Percentiles rank a stretch among this genome's conserved stretches.
phyloP scores from a whole-genome alignment of 495 filamentous ascomycete genomes.

The Penicillium cataractarum region DNA sequence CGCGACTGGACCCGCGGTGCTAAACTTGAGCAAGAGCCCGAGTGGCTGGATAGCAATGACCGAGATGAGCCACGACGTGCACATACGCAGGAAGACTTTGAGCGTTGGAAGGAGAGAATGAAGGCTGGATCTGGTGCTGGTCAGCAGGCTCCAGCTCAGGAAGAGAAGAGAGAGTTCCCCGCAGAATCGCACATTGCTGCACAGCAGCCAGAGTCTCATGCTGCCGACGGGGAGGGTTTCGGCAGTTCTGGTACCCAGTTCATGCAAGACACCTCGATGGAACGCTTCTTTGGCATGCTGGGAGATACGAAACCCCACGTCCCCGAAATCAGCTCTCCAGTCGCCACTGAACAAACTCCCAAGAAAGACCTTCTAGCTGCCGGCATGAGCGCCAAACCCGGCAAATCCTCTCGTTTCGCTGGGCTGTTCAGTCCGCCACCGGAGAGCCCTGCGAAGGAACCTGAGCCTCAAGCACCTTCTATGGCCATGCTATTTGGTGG shows the following conservation, averaged over 20 bases:
- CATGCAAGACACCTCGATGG: slow-evolving; percentile 66
- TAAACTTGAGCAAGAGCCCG: slow-evolving; percentile 75
- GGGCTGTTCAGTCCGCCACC: slow-evolving; percentile 76
- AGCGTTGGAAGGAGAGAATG: slow-evolving; percentile 93
- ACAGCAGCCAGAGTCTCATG: slow-evolving; percentile 38
- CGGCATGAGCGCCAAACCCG: slow-evolving; percentile 27
- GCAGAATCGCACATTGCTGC: slow-evolving; percentile 28
- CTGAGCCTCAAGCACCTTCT: slow-evolving; percentile 43
- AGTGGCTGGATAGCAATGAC: slow-evolving; percentile 81
- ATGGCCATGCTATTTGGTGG: slow-evolving; percentile 26
- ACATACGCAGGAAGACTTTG: slow-evolving; percentile 89
- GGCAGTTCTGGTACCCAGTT: slow-evolving; percentile 37
- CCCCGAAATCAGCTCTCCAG: slow-evolving; percentile 30
- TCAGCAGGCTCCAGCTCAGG: slow-evolving; percentile 35
- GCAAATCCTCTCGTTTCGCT: slow-evolving; percentile 79
- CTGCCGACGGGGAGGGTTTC: slow-evolving; percentile 45
- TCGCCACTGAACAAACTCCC: slow-evolving; percentile 31
- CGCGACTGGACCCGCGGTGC: slow-evolving; percentile 60
- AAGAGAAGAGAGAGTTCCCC: slow-evolving; percentile 50
- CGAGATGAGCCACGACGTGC: slow-evolving; percentile 66
- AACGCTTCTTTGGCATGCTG: slow-evolving; percentile 81
- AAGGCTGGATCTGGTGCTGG: slow-evolving; percentile 60
- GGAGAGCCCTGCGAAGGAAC: slow-evolving; percentile 54
- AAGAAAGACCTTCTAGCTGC: slow-evolving; percentile 28
- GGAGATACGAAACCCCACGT: slow-evolving; percentile 46